These are phyloP conservation scores for Acarospora socialis DNA, from an alignment of 2,329 filamentous ascomycete species.

Conservation along the genomic window DNA sequence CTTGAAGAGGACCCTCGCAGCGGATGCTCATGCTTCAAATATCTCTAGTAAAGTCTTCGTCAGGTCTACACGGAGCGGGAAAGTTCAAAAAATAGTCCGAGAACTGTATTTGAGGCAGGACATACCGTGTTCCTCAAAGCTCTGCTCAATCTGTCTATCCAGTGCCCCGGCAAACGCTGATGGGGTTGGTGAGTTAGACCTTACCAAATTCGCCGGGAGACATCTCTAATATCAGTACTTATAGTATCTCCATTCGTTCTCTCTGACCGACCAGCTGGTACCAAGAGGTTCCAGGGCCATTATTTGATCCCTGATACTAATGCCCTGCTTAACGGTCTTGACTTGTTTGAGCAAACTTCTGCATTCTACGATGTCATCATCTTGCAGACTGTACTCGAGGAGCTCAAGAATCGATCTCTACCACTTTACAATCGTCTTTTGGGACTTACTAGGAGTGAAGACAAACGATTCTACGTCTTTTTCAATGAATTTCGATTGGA, in stretches of 20 bases:
- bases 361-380: constrained; percentile 96
- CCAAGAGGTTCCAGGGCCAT: constrained; percentile 70
- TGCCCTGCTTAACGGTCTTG: constrained; percentile 88
- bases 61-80: constrained; percentile 84
- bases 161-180: constrained; percentile 66
- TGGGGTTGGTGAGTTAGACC: constrained; percentile 48
- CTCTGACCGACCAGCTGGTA: constrained; percentile 75
- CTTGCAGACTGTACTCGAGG: constrained; percentile 89
- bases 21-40: constrained; percentile 48
- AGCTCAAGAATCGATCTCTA: constrained; percentile 82
- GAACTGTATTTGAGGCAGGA: constrained; percentile 93
- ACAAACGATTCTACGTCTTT: constrained; percentile 96
- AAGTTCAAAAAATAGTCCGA: constrained; percentile 96
- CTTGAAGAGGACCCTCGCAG: constrained; percentile 41
- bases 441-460: constrained; percentile 81
- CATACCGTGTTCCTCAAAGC: constrained; percentile 87
- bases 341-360: constrained; percentile 81
- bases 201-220: constrained; percentile 5
- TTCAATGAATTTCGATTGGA: constrained; percentile 97
- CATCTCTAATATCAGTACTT: constrained; percentile 7
- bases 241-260: constrained; percentile 71
- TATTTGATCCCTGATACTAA: constrained; percentile 96
- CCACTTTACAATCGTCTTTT: constrained; percentile 91
- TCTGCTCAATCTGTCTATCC: constrained; percentile 64
- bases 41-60: constrained; percentile 95